These are phyloP conservation scores for Penicillium sp. DNA, from an alignment of 2,329 filamentous ascomycete species.

Conservation along the genomic window DNA sequence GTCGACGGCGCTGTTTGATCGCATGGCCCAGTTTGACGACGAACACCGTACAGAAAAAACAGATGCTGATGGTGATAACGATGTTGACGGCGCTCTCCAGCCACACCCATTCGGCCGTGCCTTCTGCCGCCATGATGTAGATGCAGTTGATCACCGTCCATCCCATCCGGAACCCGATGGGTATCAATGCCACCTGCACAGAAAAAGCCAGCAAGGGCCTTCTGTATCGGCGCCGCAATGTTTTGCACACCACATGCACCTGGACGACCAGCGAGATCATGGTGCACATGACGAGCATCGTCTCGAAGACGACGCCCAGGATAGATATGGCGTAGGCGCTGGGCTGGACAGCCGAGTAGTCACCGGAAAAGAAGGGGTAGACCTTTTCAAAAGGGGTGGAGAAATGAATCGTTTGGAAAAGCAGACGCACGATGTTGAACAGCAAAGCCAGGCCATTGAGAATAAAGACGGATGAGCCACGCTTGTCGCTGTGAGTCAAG, in stretches of 20 bases:
- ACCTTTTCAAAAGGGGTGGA: constrained; percentile 60
- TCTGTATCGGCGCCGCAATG: constrained; percentile 44
- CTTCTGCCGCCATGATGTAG: constrained; percentile 32
- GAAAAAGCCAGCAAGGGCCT: constrained; percentile 50
- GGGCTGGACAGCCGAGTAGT: constrained; percentile 52
- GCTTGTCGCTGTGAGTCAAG: constrained; percentile 65
- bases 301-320: constrained; percentile 48
- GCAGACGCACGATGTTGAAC: constrained; percentile 57
- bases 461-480: constrained; percentile 62
- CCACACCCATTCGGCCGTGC: constrained; percentile 33
- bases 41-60: constrained; percentile 63
- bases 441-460: constrained; percentile 63
- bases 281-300: constrained; percentile 56
- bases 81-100: constrained; percentile 50
- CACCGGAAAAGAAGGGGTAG: constrained; percentile 58
- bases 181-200: constrained; percentile 48
- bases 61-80: constrained; percentile 56
- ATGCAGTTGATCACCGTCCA: constrained; percentile 51
- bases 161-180: constrained; percentile 55
- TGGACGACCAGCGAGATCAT: constrained; percentile 62
- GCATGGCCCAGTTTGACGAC: constrained; percentile 60
- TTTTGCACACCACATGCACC: constrained; percentile 61
- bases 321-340: constrained; percentile 50
- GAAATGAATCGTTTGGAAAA: constrained; percentile 52
- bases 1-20: constrained; percentile 53